Base-by-base conservation (phyloP, 1,139 yeast genomes). In the Groenewaldozyma auringiensis region DNA sequence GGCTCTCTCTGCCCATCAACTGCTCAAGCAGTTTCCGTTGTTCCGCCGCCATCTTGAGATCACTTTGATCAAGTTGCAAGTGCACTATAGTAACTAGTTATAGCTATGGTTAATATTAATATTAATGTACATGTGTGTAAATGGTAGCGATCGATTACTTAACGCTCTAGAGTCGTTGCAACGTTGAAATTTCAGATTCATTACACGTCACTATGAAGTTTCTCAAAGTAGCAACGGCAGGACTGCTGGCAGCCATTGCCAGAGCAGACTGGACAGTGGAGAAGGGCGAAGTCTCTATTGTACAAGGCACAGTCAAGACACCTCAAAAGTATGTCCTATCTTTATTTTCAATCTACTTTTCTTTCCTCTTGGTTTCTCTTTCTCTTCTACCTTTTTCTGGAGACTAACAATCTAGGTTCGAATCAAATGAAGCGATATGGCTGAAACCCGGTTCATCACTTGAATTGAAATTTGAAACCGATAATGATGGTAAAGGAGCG, bases 21-120 rank as follows among this genome's bases (percentile, higher is more conserved):
- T 83, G 89, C 62, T 84, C 94, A 37, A 88, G 68, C 50, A 79
- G 75, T 65, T 78, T 76, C 48, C 94, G 66, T 63, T 88, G 96
- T 58, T 83, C 92, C 1, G 88, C 83, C 1, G 81, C 74, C 67
- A 52, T 51, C 8, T 21, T 41, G 34, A n/a, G n/a, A n/a, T n/a
- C n/a, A n/a, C n/a, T n/a, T n/a, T n/a, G n/a, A n/a, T n/a, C n/a
- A n/a, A n/a, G n/a, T 25, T 25, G 31, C 31, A 25, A 13, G 31
- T 25, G 8, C 31, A 25, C 11, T 25, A n/a, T n/a, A n/a, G n/a
- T n/a, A n/a, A n/a, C n/a, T n/a, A n/a, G n/a, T n/a, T n/a, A n/a
- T n/a, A n/a, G n/a, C n/a, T n/a, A n/a, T n/a, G n/a, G n/a, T n/a
- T n/a, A n/a, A n/a, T n/a, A n/a, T n/a, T n/a, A n/a, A n/a, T n/a